Evolutionary conservation across 441 rosid genomes (phyloP).

Genomic region (Syzygium malaccense): DNA sequence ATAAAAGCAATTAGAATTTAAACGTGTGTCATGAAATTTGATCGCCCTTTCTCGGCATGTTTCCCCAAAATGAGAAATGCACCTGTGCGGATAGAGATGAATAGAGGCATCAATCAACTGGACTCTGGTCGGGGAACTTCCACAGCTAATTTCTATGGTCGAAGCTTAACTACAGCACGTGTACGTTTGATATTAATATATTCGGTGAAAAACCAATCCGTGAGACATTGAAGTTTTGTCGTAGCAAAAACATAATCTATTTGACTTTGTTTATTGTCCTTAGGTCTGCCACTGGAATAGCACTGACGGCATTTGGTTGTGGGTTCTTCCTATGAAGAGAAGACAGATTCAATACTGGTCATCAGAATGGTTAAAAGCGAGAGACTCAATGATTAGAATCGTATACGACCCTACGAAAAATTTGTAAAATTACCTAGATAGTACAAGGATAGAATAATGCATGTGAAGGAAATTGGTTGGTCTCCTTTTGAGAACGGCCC

Average conservation of each 20-base stretch:
- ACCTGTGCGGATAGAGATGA: not conserved
- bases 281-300: not conserved
- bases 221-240: not conserved
- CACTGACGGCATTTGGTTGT: not conserved
- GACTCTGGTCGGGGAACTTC: not conserved
- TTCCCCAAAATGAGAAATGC: not conserved
- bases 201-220: not conserved
- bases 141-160: not conserved
- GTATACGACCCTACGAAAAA: not conserved
- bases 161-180: not conserved
- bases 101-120: not conserved
- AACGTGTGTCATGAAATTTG: no score
- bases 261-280: not conserved
- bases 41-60: not conserved
- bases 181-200: not conserved
- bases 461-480: not conserved
- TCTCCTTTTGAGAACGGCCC: not conserved
- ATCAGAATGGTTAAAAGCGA: not conserved
- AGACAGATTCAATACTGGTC: not conserved
- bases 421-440: not conserved
- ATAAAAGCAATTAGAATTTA: no score
- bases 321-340: not conserved
- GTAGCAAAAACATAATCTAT: not conserved
- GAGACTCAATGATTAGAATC: not conserved
- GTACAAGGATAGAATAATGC: not conserved